Evolutionary conservation across 2,329 filamentous ascomycete genomes (phyloP).

Genomic region (Camillea tinctor): DNA sequence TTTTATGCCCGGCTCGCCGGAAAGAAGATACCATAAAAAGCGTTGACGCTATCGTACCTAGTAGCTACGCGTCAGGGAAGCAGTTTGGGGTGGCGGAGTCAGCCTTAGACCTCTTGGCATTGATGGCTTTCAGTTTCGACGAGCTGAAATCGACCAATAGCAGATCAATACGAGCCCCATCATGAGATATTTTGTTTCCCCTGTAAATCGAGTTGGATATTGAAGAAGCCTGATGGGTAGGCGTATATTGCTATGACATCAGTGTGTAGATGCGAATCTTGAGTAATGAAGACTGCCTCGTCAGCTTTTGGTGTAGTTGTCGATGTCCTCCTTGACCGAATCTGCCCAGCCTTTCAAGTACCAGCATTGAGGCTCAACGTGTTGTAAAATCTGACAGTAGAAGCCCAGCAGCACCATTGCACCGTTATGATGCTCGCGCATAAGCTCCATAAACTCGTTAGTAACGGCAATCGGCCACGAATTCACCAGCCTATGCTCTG

Average conservation of each 20-base stretch:
- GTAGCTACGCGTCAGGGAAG: background rate
- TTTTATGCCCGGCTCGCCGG: background rate
- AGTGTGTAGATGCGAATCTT: background rate
- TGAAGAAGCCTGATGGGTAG: background rate
- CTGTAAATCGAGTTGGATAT: background rate
- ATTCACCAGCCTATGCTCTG: background rate
- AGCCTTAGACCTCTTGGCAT: background rate
- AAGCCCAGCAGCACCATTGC: background rate
- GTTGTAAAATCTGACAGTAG: background rate
- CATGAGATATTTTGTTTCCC: background rate
- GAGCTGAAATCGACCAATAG: background rate
- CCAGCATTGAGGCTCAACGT: background rate
- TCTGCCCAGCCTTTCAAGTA: background rate
- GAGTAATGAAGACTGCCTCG: too few species aligned
- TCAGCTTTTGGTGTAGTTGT: background rate
- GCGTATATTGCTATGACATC: too few species aligned
- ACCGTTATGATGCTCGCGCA: background rate
- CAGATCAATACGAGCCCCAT: background rate
- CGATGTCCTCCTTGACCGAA: background rate
- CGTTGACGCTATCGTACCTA: background rate
- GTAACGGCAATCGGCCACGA: background rate
- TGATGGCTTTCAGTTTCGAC: background rate
- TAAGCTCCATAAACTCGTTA: background rate
- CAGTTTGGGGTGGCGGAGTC: background rate
- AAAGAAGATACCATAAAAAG: background rate